Base-by-base conservation (phyloP, 2,329 filamentous ascomycete species). In the Aspergillus brunneoviolaceus region DNA sequence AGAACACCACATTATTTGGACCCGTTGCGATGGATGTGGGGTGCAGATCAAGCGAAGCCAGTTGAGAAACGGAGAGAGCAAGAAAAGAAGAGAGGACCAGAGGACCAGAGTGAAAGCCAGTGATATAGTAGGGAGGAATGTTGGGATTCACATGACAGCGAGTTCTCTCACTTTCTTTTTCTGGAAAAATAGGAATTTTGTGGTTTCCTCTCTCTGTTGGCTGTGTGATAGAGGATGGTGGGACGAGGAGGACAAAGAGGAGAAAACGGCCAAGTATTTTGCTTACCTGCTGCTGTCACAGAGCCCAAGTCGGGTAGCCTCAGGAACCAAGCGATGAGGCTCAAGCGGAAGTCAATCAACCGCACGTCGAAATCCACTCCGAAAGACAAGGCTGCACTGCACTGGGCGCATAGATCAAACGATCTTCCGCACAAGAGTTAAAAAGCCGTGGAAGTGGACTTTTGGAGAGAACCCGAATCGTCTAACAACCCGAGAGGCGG, bases 281-380 rank as follows among this genome's bases (percentile, higher is more conserved):
- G 53, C 53, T 55, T 47, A 55, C 53, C 53, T 55, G 53, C 45
- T 55, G 53, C 45, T 55, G 53, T 49, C 53, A 55, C 39, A 42
- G 53, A 55, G 48, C 53, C 53, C 42, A 47, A 31, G 42, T 48
- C 42, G 53, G 39, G 39, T 45, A 45, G 39, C 33, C 48, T 35
- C 47, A 56, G 39, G 47, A 47, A 55, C 53, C 53, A 31, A 21
- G 53, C 53, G 42, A 55, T 55, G 53, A 55, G 53, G 53, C 53
- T 55, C 53, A 55, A 55, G 47, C 48, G 53, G 39, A 49, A 35
- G 39, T 45, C 39, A 45, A 45, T 31, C 39, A 45, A 47, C 48
- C 21, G 42, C 53, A 55, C 53, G 53, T 49, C 53, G 31, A 47
- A 48, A 49, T 48, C 21, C 53, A 55, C 27, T 33, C 53, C 47